Base-by-base conservation (phyloP, 257 asterid genomes). In the Scutellaria baicalensis region DNA sequence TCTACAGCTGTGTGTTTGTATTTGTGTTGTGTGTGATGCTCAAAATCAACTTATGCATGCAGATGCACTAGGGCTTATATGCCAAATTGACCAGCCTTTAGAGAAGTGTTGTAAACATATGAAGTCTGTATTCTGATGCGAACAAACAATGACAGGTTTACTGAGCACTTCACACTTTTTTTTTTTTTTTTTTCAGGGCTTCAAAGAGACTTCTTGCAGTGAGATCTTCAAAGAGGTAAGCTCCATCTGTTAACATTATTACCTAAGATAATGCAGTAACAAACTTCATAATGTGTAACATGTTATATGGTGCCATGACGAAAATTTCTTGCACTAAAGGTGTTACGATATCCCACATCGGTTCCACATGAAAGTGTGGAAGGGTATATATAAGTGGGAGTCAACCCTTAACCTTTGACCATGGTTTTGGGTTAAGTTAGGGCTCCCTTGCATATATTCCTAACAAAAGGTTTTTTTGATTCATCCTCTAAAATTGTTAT, bases 201-300 rank as follows among this genome's bases (percentile, higher is more conserved):
- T 93, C 79, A 68, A 73, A 60, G 86, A 83, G 80, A 78, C 81
- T 68, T 85, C 83, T 79, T 72, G 81, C 77, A 88, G 98, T 69
- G 82, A 85, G 77, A 85, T 88, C 74, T 93, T 93, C 81, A 83
- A 85, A 60, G 97, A 90, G 96, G 97, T 92, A 71, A 77, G 86
- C 70, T 23, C 51, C 36, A 56, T 54, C 50, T 67, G 54, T 56
- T 75, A 61, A 35, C 57, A 31, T 44, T 20, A n/a, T 58, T 47
- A 21, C 43, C 17, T 31, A 6, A 14, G 13, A 45, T 8, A 6
- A 0, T 6, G 11, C 63, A 39, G 12, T 20, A 11, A 38, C 69
- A 39, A 16, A 7, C 20, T 66, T 47, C 44, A 35, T 31, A 20
- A 9, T 50, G 67, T 39, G 20, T 11, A n/a, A n/a, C n/a, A n/a